Evolutionary conservation across 192 early-diverging fungal genomes (phyloP), one percentile per base, ranked within the genome.

Genomic region (Linderina pennispora): DNA sequence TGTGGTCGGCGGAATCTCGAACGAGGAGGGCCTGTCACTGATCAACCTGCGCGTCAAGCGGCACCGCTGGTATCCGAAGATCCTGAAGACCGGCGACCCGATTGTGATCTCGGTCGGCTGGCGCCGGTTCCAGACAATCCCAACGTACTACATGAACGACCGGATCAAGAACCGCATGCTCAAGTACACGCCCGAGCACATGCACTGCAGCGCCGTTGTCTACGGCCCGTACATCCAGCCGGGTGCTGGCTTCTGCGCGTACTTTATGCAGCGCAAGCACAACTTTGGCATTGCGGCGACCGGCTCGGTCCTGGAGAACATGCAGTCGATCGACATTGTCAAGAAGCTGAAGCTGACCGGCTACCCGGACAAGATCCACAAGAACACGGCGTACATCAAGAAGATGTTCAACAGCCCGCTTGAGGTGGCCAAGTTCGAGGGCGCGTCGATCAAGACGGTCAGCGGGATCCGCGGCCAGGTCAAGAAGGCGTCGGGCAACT

Each of bases 311-410:
- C 69, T 95, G 36, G 97, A 99, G 53, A 92, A 92, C 54, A 85
- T 93, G 56, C 87, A 94, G 61, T 76, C 86, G 9, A 80, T 86
- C 18, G 92, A 98, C 54, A 84, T 99, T 59, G 97, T 98, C 59
- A 99, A 99, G 76, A 99, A 99, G 77, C 81, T 99, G 31, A 99
- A 99, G 76, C 78, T 99, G 47, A 96, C 91, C 1, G 97, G 97
- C 45, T 75, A 72, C 23, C 97, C 97, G 14, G 82, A 82, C 67
- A 97, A 98, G 67, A 86, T 99, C 41, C 90, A 85, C 79, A 92
- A 89, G 59, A 94, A 99, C 76, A 97, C 95, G 8, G 94, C 95
- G 19, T 95, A 98, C 51, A 77, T 99, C 55, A 91, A 89, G 71
- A 88, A 94, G 63, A 99, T 99, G 97, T 99, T 99, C 65, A 94